These are phyloP conservation scores for Serendipita indica DNA, from an alignment of 768 basidiomycete species.

Conservation along the genomic window DNA sequence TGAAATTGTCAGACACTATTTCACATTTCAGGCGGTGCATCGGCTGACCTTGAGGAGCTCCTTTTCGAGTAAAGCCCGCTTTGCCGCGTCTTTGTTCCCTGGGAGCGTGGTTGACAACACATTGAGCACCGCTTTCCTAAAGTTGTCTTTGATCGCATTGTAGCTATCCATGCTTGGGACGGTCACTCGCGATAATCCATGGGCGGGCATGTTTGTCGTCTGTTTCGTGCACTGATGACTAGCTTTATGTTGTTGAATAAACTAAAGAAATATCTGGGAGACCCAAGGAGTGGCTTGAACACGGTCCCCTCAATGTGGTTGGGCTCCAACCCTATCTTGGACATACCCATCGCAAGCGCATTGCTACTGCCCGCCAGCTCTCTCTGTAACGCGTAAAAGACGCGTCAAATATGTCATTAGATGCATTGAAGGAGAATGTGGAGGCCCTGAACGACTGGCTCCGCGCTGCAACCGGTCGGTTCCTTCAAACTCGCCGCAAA, in stretches of 20 bases:
- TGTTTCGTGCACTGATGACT: not conserved
- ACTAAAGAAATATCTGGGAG: not conserved
- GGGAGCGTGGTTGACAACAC: not conserved
- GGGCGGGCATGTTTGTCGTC: not conserved
- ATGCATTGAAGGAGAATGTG: not conserved
- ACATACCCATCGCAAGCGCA: not conserved
- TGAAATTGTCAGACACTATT: no score
- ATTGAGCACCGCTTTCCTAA: not conserved
- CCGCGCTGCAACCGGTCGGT: not conserved
- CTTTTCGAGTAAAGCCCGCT: not conserved
- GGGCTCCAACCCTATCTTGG: not conserved
- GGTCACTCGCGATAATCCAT: not conserved
- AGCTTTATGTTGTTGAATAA: not conserved
- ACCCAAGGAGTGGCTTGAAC: not conserved
- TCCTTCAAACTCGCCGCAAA: not conserved
- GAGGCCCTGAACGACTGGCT: not conserved
- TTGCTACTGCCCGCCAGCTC: not conserved
- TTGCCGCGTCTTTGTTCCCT: not conserved
- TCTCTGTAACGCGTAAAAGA: no score
- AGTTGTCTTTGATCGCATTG: not conserved
- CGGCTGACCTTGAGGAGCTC: not conserved
- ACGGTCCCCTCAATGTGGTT: not conserved
- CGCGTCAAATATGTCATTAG: no score
- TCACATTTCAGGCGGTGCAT: no score
- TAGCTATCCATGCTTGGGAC: not conserved